A percentile compares a stretch with the other conserved stretches of the same genome.
Conservation (phyloP, 345 rosid genomes). For the Sisymbrium irio region DNA sequence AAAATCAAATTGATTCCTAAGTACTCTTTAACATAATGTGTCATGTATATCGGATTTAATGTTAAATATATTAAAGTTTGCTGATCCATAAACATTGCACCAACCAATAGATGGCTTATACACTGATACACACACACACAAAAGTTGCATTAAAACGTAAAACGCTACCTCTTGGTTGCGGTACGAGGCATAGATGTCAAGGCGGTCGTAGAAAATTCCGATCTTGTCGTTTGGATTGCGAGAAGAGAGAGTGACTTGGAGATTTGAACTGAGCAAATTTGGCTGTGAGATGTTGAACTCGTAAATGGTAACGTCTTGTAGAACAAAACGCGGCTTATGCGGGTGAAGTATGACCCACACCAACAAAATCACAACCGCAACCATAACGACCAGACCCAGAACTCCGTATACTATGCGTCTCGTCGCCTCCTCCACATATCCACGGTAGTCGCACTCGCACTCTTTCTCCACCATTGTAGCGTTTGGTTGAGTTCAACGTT, state of each 20-base stretch:
- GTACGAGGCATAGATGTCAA: constrained; percentile 56
- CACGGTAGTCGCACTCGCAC: constrained; percentile 30
- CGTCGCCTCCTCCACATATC: constrained; percentile 17
- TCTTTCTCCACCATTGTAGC: constrained; percentile 39
- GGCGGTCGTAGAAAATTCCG: constrained; percentile 56
- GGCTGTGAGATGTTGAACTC: constrained; percentile 55
- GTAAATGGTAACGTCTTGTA: constrained; percentile 63
- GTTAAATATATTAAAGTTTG: background rate
- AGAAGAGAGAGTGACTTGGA: constrained; percentile 65
- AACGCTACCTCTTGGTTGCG: constrained; percentile 63
- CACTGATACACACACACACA: background rate
- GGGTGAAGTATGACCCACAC: constrained; percentile 62
- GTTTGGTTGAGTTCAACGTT: background rate
- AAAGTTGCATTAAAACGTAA: background rate
- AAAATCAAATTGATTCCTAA: no score
- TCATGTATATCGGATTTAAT: background rate
- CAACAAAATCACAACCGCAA: constrained; percentile 45
- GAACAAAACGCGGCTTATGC: constrained; percentile 56
- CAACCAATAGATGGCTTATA: background rate
- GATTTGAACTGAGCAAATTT: constrained; percentile 38
- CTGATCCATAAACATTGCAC: background rate
- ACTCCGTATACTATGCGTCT: constrained; percentile 22
- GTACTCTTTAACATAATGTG: no score
- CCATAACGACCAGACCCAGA: constrained; percentile 9
- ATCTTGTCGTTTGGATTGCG: constrained; percentile 62